Conservation (phyloP, 257 asterid genomes). For the Rauvolfia tetraphylla region DNA sequence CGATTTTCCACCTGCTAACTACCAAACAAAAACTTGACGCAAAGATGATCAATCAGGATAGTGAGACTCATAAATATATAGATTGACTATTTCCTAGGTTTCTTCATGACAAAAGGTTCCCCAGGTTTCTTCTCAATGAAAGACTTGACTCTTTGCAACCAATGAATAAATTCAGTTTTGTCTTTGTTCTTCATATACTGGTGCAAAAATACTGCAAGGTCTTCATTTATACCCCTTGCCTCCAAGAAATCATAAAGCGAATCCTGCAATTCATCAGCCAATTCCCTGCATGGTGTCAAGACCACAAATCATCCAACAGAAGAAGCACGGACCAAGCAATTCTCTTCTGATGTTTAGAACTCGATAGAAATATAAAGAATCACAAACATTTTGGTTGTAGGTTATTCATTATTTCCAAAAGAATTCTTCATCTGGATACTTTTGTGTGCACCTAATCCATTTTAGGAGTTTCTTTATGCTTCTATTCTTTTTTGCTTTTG, state of each 20-base stretch:
- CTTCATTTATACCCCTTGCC: constrained; percentile 71
- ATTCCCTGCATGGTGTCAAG: constrained; percentile 52
- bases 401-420: not conserved
- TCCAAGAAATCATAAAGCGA: constrained; percentile 75
- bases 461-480: not conserved
- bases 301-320: constrained; percentile 12
- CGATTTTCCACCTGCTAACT: not conserved
- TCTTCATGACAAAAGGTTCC: constrained; percentile 42
- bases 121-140: constrained; percentile 46
- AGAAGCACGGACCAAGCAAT: not conserved
- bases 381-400: not conserved
- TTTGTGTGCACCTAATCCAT: not conserved
- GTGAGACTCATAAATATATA: constrained; percentile 2
- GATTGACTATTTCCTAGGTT: constrained; percentile 23
- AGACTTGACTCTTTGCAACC: constrained; percentile 62
- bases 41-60: constrained; percentile 12
- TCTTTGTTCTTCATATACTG: constrained; percentile 65
- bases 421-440: not conserved
- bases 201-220: constrained; percentile 68
- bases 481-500: not conserved
- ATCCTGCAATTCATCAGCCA: constrained; percentile 72
- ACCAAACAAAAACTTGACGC: constrained; percentile 7
- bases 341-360: not conserved
- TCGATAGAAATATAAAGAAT: not conserved
- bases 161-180: constrained; percentile 65